Conservation (phyloP, 129 eudicot species). For the Smallanthus sonchifolius region DNA sequence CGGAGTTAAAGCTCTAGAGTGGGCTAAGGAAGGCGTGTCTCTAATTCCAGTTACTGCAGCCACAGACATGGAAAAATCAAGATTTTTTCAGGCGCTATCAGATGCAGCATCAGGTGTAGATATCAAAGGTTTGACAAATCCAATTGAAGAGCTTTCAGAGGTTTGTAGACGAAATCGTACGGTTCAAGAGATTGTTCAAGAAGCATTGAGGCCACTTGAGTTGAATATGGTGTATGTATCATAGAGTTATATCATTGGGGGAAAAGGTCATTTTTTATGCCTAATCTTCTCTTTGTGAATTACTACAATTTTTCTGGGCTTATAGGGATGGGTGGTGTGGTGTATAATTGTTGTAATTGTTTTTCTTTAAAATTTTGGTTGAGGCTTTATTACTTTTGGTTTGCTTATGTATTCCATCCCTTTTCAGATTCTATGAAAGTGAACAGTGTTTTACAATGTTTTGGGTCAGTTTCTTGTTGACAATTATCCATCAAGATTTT, state of each 20-base stretch:
- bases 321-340: constrained; percentile 33
- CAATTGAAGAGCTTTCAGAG: constrained; percentile 93
- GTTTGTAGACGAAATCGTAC: constrained; percentile 97
- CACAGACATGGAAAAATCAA: constrained; percentile 69
- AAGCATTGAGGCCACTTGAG: constrained; percentile 89
- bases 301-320: constrained; percentile 34
- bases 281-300: constrained; percentile 26
- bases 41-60: constrained; percentile 82
- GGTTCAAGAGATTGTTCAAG: constrained; percentile 98
- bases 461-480: not conserved
- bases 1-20: constrained; percentile 63
- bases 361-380: constrained; percentile 33
- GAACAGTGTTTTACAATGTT: constrained; percentile 8
- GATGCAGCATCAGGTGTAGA: constrained; percentile 79
- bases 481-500: not conserved
- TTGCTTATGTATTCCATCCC: constrained; percentile 32
- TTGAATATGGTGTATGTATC: constrained; percentile 53
- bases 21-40: constrained; percentile 84
- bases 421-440: constrained; percentile 19
- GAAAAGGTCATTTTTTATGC: constrained; percentile 55
- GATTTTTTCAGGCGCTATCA: constrained; percentile 74
- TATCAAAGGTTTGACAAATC: constrained; percentile 52
- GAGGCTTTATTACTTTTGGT: constrained; percentile 20
- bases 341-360: constrained; percentile 39
- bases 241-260: constrained; percentile 41